Conservation (phyloP, 768 basidiomycete genomes). For the Termitomyces sp. region DNA sequence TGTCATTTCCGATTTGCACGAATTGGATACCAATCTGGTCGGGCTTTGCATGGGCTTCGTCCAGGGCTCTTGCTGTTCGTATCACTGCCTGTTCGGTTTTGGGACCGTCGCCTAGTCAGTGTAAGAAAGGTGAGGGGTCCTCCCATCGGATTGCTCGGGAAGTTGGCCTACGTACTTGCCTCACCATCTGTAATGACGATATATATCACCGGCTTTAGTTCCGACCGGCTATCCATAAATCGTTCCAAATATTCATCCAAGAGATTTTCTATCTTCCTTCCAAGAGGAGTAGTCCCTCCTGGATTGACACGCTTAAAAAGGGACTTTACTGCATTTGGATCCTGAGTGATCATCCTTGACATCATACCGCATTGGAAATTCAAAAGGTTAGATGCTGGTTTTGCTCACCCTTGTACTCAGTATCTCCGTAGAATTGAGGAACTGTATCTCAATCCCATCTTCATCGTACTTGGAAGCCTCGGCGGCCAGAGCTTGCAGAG, state of each 20-base stretch:
- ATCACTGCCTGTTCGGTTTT: constrained; percentile 38
- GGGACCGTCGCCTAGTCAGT: constrained; percentile 22
- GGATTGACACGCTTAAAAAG: not conserved
- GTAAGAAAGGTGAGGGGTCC: not conserved
- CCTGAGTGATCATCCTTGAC: not conserved
- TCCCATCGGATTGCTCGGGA: not conserved
- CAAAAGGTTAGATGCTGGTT: too few relatives aligned
- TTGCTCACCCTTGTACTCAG: not conserved
- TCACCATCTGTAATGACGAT: not conserved
- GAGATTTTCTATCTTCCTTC: not conserved
- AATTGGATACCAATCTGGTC: constrained; percentile 27
- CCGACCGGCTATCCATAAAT: not conserved
- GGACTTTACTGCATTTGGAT: not conserved
- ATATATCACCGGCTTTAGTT: not conserved
- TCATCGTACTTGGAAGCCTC: constrained; percentile 38
- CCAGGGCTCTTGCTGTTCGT: constrained; percentile 35
- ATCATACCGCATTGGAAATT: too few relatives aligned
- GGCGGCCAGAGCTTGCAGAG: constrained; percentile 37
- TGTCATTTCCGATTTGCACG: constrained; percentile 13
- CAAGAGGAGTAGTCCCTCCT: not conserved
- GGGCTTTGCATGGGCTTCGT: constrained; percentile 36
- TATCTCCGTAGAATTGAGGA: constrained; percentile 35
- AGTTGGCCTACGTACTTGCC: not conserved
- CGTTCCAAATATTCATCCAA: not conserved
- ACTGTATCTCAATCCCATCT: constrained; percentile 52